phyloP scores from a whole-genome alignment of 2,329 filamentous ascomycete genomes.

The Penicillium sp. region DNA sequence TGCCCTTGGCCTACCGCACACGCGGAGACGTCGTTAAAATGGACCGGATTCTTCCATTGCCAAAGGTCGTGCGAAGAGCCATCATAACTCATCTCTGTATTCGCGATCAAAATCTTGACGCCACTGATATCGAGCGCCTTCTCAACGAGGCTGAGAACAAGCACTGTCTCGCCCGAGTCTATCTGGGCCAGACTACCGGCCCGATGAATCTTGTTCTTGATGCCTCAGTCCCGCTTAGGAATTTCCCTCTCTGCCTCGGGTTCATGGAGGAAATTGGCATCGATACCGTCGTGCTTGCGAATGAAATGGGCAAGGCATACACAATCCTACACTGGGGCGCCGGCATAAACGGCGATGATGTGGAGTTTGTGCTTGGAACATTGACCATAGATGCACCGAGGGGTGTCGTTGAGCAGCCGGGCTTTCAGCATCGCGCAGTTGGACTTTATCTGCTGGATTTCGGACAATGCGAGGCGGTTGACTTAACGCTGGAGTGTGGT shows the following conservation, averaged over 20 bases:
- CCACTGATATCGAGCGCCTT: neutral
- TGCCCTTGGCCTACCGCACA: neutral
- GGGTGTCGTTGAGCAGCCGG: neutral
- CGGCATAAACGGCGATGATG: neutral
- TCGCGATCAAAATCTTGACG: neutral
- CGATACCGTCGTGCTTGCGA: neutral
- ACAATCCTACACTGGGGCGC: neutral
- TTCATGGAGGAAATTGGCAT: neutral
- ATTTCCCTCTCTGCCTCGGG: neutral
- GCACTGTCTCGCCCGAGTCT: neutral
- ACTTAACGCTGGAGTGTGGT: neutral
- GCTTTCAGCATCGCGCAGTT: neutral
- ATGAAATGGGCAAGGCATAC: neutral
- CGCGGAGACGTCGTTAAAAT: neutral
- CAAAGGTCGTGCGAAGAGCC: neutral
- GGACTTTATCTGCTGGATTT: neutral
- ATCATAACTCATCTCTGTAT: neutral
- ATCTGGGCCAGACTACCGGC: neutral
- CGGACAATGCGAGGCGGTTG: neutral
- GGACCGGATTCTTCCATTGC: neutral
- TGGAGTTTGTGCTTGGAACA: neutral
- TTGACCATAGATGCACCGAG: neutral
- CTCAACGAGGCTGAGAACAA: neutral
- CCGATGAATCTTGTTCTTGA: neutral
- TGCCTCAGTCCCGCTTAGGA: neutral